A percentile compares a stretch with the other conserved stretches of the same genome.
Conservation (phyloP, 805 yeast species). For the Millerozyma acaciae region DNA sequence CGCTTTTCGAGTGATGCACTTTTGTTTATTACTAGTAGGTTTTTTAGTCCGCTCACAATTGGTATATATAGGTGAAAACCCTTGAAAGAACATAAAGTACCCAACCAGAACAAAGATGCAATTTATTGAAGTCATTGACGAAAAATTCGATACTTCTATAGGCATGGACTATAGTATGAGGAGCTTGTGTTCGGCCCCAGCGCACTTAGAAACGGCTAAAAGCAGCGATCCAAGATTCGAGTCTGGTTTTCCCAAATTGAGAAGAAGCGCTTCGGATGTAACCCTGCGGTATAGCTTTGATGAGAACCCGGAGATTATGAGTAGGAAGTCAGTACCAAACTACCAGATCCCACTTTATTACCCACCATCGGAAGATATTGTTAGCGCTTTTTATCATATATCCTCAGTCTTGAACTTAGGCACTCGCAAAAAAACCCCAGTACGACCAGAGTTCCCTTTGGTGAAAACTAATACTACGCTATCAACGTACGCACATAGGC, state of each 20-base stretch:
- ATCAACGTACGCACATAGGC: constrained; percentile 21
- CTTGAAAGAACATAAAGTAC: background rate
- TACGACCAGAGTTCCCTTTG: constrained; percentile 16
- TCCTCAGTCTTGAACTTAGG: background rate
- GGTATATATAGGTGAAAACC: background rate
- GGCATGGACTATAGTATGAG: constrained; percentile 3
- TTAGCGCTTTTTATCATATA: constrained; percentile 3
- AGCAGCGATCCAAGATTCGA: no score
- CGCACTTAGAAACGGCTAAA: no score
- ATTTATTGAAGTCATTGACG: constrained; percentile 14
- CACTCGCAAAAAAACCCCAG: background rate
- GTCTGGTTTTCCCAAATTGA: no score
- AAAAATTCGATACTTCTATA: constrained; percentile 10
- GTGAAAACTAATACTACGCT: constrained; percentile 23
- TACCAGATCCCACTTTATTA: constrained; percentile 10
- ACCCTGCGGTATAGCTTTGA: no score
- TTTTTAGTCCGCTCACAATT: no score
- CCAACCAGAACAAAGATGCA: constrained; percentile 1
- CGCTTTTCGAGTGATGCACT: no score
- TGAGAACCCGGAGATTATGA: no score
- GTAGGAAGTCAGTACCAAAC: background rate
- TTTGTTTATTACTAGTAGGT: no score
- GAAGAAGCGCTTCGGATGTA: no score
- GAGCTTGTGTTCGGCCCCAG: no score
- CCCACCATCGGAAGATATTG: constrained; percentile 12